Percentiles rank a stretch among this genome's conserved stretches.
Evolutionary conservation across 2,329 filamentous ascomycete species (phyloP).

Genomic region (Fusarium pseudocircinatum): DNA sequence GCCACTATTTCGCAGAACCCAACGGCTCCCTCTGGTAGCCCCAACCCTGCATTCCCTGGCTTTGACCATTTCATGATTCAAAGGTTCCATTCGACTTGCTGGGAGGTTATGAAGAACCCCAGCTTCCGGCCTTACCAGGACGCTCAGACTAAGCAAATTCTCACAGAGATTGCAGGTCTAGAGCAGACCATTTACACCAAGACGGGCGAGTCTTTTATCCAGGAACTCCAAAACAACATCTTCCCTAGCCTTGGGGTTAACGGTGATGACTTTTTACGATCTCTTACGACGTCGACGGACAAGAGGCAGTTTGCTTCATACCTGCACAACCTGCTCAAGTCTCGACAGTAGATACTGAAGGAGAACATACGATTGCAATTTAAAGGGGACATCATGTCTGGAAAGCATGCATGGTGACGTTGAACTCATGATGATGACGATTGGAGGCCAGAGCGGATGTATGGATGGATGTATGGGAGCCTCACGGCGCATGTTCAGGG

Average conservation of each 20-base stretch:
- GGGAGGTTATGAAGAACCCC: constrained; percentile 84
- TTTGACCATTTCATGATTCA: constrained; percentile 93
- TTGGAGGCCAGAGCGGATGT: constrained; percentile 13
- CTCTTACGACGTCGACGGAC: constrained; percentile 67
- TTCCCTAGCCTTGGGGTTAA: constrained; percentile 73
- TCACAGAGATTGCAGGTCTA: constrained; percentile 85
- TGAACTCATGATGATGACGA: constrained; percentile 27
- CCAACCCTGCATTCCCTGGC: constrained; percentile 75
- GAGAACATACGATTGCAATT: constrained; percentile 3
- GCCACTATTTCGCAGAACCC: constrained; percentile 65
- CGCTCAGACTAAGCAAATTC: constrained; percentile 86
- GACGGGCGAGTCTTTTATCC: constrained; percentile 83
- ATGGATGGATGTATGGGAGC: constrained; percentile 24
- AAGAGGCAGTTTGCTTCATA: constrained; percentile 72
- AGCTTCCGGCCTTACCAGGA: constrained; percentile 83
- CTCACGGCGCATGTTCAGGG: constrained; percentile 45
- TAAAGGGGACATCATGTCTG: background rate
- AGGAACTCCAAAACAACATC: constrained; percentile 70
- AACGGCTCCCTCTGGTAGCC: constrained; percentile 58
- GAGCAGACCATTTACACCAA: constrained; percentile 93
- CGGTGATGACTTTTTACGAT: constrained; percentile 67
- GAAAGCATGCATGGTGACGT: constrained; percentile 12
- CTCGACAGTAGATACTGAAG: constrained; percentile 44
- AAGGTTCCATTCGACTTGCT: constrained; percentile 87
- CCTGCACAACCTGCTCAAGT: constrained; percentile 66